These are phyloP conservation scores for Piromyces finnis DNA, from an alignment of 192 early-diverging fungal species.

Conservation along the genomic window DNA sequence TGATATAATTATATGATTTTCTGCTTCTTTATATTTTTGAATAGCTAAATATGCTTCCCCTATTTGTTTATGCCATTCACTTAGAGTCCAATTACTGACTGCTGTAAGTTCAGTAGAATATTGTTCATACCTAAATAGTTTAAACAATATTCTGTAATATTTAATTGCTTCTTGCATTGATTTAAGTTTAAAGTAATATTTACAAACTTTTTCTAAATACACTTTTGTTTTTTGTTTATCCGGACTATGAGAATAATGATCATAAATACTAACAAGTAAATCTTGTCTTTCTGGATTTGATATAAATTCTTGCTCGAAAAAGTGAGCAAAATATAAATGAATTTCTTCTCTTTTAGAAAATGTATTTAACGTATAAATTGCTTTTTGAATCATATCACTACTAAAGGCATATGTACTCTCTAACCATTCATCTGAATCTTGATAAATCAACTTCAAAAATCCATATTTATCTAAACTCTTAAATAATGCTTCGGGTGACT, in stretches of 20 bases:
- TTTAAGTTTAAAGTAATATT: slow-evolving; percentile 16
- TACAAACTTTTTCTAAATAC: slow-evolving; percentile 16
- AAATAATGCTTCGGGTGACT: background rate
- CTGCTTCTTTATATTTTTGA: slow-evolving; percentile 11
- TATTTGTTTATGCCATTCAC: slow-evolving; percentile 20
- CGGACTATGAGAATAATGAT: slow-evolving; percentile 25
- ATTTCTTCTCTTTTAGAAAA: slow-evolving; percentile 23
- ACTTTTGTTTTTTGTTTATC: slow-evolving; percentile 8
- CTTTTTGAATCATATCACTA: slow-evolving; percentile 25
- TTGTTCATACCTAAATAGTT: slow-evolving; percentile 2
- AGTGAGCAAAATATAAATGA: slow-evolving; percentile 17
- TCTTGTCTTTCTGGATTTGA: background rate
- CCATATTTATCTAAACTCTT: slow-evolving; percentile 20
- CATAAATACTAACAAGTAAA: slow-evolving; percentile 17
- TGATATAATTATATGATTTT: slow-evolving; percentile 9
- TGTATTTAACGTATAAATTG: slow-evolving; percentile 27
- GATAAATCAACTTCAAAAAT: slow-evolving; percentile 11
- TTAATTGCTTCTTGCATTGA: slow-evolving; percentile 20
- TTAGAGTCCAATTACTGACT: slow-evolving; percentile 3
- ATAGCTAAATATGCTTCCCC: slow-evolving; percentile 18
- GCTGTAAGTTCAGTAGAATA: background rate
- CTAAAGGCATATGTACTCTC: slow-evolving; percentile 11
- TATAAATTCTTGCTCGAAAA: slow-evolving; percentile 7
- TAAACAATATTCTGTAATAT: slow-evolving; percentile 17
- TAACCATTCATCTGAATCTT: background rate